Evolutionary conservation across 177 flowering plant genomes (phyloP).

Genomic region (Vitis hybrid): DNA sequence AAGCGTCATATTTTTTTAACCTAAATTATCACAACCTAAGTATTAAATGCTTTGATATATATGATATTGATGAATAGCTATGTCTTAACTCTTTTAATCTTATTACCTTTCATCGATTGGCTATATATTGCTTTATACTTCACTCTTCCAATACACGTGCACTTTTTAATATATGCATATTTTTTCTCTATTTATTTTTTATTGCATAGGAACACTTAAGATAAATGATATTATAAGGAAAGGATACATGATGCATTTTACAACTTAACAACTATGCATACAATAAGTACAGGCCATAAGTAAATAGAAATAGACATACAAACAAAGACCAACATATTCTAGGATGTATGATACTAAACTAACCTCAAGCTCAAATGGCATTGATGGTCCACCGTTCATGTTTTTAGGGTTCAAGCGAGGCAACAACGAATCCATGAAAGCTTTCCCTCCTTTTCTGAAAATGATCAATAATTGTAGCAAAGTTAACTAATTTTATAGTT

Average conservation of each 20-base stretch:
- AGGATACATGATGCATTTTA: too few species aligned
- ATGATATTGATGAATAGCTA: too few species aligned
- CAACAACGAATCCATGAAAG: conserved; percentile 77
- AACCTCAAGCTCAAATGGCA: conserved; percentile 99
- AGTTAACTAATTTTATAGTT: conserved; percentile 9
- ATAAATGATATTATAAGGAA: too few species aligned
- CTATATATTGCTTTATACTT: too few species aligned
- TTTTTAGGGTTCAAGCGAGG: conserved; percentile 84
- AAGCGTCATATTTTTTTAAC: too few species aligned
- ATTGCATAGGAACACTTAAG: too few species aligned
- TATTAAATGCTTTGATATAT: too few species aligned
- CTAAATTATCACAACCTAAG: too few species aligned
- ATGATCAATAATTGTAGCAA: conserved; percentile 10
- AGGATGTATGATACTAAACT: conserved; percentile 7
- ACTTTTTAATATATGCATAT: background rate
- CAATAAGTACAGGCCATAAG: background rate
- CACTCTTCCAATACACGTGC: too few species aligned
- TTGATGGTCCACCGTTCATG: conserved; percentile 67
- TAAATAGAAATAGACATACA: background rate
- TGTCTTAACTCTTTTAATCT: too few species aligned
- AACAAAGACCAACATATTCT: background rate
- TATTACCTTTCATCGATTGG: too few species aligned
- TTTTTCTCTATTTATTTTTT: too few species aligned
- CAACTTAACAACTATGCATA: background rate
- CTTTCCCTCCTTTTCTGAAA: conserved; percentile 81